These are phyloP conservation scores for Coniochaeta sp. DNA, from an alignment of 2,329 filamentous ascomycete species.

Conservation along the genomic window DNA sequence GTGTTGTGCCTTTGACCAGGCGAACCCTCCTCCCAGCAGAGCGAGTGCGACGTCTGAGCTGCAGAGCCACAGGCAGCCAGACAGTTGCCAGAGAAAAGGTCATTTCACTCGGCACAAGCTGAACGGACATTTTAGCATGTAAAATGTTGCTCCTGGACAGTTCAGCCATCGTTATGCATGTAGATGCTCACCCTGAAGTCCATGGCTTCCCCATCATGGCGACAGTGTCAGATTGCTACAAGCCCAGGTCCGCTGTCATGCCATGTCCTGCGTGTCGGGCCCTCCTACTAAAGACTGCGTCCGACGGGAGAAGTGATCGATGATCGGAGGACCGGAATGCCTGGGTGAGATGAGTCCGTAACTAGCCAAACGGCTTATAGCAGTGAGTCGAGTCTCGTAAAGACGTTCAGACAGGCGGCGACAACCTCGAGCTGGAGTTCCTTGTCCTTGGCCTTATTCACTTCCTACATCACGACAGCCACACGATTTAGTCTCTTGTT, in stretches of 20 bases:
- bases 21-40: not conserved
- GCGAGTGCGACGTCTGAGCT: not conserved
- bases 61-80: too few relatives aligned
- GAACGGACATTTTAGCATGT: not conserved
- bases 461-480: conserved; percentile 43
- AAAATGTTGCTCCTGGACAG: not conserved
- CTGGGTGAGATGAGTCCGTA: not conserved
- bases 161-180: not conserved
- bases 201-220: not conserved
- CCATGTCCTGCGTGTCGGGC: not conserved
- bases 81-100: too few relatives aligned
- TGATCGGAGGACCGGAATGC: not conserved
- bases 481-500: too few relatives aligned
- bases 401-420: conserved; percentile 92
- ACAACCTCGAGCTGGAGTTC: conserved; percentile 97
- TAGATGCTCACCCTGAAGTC: not conserved
- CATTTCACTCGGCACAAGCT: not conserved
- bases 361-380: conserved; percentile 33
- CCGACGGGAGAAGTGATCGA: not conserved
- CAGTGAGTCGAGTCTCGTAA: conserved; percentile 92
- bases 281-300: not conserved
- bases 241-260: not conserved
- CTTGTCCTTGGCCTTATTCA: conserved; percentile 81
- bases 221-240: not conserved
- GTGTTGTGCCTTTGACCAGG: not conserved